Conservation (phyloP, 2,329 filamentous ascomycete genomes). For the Fusarium vanettenii region DNA sequence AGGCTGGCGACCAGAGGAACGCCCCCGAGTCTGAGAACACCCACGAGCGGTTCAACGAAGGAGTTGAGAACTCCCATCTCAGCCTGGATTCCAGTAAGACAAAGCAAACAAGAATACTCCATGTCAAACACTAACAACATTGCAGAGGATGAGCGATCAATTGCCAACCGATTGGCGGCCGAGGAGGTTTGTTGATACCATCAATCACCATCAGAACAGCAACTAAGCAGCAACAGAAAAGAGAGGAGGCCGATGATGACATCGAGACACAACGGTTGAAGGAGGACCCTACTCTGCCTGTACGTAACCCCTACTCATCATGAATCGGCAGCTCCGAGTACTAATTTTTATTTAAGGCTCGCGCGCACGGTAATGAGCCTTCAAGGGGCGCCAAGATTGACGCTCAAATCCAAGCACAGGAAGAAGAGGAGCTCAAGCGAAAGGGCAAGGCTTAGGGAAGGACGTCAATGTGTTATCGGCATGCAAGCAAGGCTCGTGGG, state of each 20-base stretch:
- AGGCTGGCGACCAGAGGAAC: constrained; percentile 82
- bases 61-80: constrained; percentile 75
- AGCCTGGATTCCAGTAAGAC: constrained; percentile 77
- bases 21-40: constrained; percentile 64
- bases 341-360: constrained; percentile 59
- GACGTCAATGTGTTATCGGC: constrained; percentile 10
- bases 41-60: constrained; percentile 75
- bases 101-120: not conserved
- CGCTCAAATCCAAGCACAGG: constrained; percentile 74
- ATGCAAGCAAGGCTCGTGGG: constrained; percentile 7
- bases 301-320: constrained; percentile 48
- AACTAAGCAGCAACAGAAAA: constrained; percentile 27
- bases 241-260: constrained; percentile 59
- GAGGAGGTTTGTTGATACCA: constrained; percentile 61
- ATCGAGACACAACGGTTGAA: constrained; percentile 57
- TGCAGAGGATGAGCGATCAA: constrained; percentile 76
- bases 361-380: constrained; percentile 77
- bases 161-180: constrained; percentile 76
- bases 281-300: constrained; percentile 71
- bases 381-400: constrained; percentile 79
- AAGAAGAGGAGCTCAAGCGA: constrained; percentile 71
- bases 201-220: not conserved
- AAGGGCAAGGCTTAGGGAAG: constrained; percentile 58
- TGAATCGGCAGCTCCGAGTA: not conserved
- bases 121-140: constrained; percentile 54